Evolutionary conservation across 2,329 filamentous ascomycete genomes (phyloP).

Genomic region (Beauveria rudraprayagi): DNA sequence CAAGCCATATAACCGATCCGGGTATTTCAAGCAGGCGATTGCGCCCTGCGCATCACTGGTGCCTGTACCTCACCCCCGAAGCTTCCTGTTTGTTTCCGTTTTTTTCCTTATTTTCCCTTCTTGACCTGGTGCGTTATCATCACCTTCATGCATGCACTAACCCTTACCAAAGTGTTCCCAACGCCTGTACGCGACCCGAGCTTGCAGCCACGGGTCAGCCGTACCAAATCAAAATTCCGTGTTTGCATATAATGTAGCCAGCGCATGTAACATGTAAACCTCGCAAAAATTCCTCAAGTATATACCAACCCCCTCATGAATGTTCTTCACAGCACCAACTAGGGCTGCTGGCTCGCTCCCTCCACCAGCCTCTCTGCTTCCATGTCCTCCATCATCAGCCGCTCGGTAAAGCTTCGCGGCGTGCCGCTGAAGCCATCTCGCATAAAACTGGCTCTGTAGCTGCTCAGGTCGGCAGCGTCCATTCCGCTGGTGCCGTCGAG

Average conservation of each 20-base stretch:
- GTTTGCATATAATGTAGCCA: not conserved
- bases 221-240: not conserved
- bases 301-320: not conserved
- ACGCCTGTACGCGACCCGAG: not conserved
- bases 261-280: not conserved
- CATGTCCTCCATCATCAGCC: slow-evolving; percentile 41
- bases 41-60: not conserved
- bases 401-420: slow-evolving; percentile 40
- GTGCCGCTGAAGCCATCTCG: slow-evolving; percentile 33
- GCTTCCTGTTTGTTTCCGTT: not conserved
- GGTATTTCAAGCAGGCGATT: not conserved
- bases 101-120: not conserved
- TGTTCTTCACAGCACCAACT: not conserved
- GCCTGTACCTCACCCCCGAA: not conserved
- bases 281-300: not conserved
- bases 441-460: slow-evolving; percentile 34
- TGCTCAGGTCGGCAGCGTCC: slow-evolving; percentile 36
- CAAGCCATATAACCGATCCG: not conserved
- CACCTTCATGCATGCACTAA: not conserved
- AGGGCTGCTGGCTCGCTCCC: not conserved
- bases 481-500: slow-evolving; percentile 43
- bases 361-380: slow-evolving; percentile 19
- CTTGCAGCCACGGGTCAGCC: not conserved
- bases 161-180: not conserved
- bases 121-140: not conserved